These are phyloP conservation scores for Aspergillus vadensis DNA, from an alignment of 2,329 filamentous ascomycete species.

Conservation along the genomic window DNA sequence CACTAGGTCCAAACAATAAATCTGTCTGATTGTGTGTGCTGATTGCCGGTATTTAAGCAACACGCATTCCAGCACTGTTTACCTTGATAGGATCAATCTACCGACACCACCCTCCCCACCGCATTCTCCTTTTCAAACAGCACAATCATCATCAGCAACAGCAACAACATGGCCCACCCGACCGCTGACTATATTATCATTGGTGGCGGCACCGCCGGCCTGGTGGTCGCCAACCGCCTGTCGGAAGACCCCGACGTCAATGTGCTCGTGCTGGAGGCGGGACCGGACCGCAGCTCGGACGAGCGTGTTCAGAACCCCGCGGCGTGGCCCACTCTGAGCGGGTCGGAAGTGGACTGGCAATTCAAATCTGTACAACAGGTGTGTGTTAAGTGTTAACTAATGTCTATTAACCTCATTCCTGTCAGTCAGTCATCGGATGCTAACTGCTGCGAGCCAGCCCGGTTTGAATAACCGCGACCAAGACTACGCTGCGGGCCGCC, in stretches of 20 bases:
- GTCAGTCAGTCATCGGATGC: too few species aligned
- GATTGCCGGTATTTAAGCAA: too few species aligned
- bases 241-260: not conserved
- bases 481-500: not conserved
- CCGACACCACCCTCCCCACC: too few species aligned
- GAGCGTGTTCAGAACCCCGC: not conserved
- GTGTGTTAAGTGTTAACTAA: not conserved
- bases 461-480: not conserved
- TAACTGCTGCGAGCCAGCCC: too few species aligned
- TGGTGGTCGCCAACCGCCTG: not conserved
- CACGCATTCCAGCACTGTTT: too few species aligned
- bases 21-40: too few species aligned
- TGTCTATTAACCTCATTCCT: not conserved
- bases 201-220: slow-evolving; percentile 6
- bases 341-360: slow-evolving; percentile 4
- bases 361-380: not conserved
- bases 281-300: not conserved
- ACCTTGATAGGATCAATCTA: too few species aligned
- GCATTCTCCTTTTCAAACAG: too few species aligned
- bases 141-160: too few species aligned
- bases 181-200: not conserved
- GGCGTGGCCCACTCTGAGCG: slow-evolving; percentile 3
- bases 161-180: too few species aligned
- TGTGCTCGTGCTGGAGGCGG: not conserved
- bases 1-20: too few species aligned